Base-by-base conservation (phyloP, 805 yeast genomes). In the Kazachstania africana region DNA sequence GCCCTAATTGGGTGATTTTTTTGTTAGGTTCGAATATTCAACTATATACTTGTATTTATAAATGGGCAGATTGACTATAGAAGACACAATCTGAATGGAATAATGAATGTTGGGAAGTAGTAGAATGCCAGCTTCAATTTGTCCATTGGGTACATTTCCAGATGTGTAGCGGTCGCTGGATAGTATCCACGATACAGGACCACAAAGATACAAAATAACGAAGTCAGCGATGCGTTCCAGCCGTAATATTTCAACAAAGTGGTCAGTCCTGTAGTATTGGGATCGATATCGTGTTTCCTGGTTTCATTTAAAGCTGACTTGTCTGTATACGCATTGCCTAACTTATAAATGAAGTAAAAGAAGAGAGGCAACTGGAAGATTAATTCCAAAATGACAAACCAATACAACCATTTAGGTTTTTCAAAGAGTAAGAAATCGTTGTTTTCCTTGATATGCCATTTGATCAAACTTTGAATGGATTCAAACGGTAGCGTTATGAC, bases 341-440 rank as follows among this genome's bases (percentile, higher is more conserved):
- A 29, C 13, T 31, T 27, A 20, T 27, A 24, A 9, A 43, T 40
- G 29, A 54, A 59, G 40, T 54, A 55, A 27, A 72, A 45, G 54
- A 91, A 91, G 18, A 81, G 62, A 1, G 98, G 98, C 31, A 81
- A 50, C 57, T 88, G 98, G 42, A 79, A 65, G 3, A 73, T 30
- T 25, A 87, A 38, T 53, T 88, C 98, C 35, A 83, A 50, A 42
- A 66, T 54, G 1, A 85, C 93, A 53, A 80, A 84, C 23, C 68
- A 52, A 34, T 66, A 59, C 30, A 88, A 65, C 96, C 96, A 88
- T 3, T 60, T 43, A 1, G 94, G 88, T 12, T 68, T 63, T 6
- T 63, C 55, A 6, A 50, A 49, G 12, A 81, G 57, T 16, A 88
- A 57, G 39, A 81, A 75, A 54, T 88, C 98, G 32, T 78, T 71